Percentiles rank a stretch among this genome's conserved stretches.
Evolutionary conservation across 2,329 filamentous ascomycete species (phyloP).

Genomic region (Pestalotiopsis fici): DNA sequence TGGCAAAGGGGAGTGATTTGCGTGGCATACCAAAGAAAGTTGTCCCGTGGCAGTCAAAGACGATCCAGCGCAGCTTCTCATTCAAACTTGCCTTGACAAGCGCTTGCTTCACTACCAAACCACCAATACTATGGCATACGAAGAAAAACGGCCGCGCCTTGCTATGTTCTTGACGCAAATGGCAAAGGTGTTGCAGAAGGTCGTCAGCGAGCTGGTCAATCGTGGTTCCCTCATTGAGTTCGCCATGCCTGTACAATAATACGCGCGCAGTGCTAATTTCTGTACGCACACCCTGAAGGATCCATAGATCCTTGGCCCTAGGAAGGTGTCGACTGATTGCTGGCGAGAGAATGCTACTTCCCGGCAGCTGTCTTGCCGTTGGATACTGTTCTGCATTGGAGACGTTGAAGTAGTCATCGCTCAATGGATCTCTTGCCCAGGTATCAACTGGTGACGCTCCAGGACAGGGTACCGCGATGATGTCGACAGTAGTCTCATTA

Average conservation of each 20-base stretch:
- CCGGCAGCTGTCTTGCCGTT: constrained; percentile 31
- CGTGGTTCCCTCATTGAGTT: constrained; percentile 39
- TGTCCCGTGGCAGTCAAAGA: constrained; percentile 60
- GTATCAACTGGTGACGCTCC: constrained; percentile 54
- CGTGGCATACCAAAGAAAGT: constrained; percentile 55
- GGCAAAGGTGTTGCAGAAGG: constrained; percentile 43
- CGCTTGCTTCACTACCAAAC: constrained; percentile 59
- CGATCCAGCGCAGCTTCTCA: constrained; percentile 41
- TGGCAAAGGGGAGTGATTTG: background rate
- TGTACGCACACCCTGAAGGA: constrained; percentile 52
- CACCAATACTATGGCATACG: constrained; percentile 62
- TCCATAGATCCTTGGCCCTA: constrained; percentile 46
- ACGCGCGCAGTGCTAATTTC: constrained; percentile 50
- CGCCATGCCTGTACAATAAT: constrained; percentile 52
- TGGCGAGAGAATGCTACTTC: constrained; percentile 29
- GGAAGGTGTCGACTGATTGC: constrained; percentile 31
- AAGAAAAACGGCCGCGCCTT: constrained; percentile 57
- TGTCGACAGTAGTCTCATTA: constrained; percentile 55
- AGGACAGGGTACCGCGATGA: constrained; percentile 55
- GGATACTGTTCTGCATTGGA: constrained; percentile 27
- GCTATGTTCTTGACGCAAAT: constrained; percentile 30
- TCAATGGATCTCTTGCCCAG: constrained; percentile 52
- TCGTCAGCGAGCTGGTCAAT: constrained; percentile 46
- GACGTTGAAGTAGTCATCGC: constrained; percentile 46
- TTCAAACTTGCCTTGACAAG: constrained; percentile 47